phyloP scores from a whole-genome alignment of 345 rosid genomes.

The Pistacia vera region DNA sequence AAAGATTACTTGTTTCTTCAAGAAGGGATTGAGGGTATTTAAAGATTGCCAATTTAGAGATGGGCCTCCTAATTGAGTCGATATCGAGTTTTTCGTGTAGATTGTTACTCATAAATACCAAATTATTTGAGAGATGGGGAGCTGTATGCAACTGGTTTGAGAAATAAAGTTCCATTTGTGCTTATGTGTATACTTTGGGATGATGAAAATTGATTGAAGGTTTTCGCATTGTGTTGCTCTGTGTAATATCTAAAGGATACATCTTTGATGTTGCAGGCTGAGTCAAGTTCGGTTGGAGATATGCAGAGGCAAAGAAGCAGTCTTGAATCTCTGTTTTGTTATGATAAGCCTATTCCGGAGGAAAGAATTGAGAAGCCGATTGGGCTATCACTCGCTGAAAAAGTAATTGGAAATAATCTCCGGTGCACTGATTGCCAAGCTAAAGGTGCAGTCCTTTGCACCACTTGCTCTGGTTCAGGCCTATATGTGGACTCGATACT shows the following conservation, averaged over 20 bases:
- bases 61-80: too few species aligned
- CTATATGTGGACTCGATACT: conserved; percentile 81
- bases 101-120: too few species aligned
- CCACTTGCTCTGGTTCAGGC: conserved; percentile 88
- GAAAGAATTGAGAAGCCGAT: conserved; percentile 83
- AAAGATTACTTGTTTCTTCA: too few species aligned
- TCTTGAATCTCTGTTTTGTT: conserved; percentile 77
- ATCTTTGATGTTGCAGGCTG: conserved; percentile 42
- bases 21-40: too few species aligned
- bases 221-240: background rate
- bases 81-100: too few species aligned
- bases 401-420: conserved; percentile 63
- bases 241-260: background rate
- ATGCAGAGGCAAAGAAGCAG: conserved; percentile 52
- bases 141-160: too few species aligned
- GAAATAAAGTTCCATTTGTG: too few species aligned
- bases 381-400: conserved; percentile 68
- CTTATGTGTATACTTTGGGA: background rate
- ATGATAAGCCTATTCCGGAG: conserved; percentile 82
- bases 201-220: background rate
- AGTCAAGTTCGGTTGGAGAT: conserved; percentile 50
- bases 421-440: conserved; percentile 72
- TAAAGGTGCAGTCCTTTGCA: conserved; percentile 89
- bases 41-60: too few species aligned
- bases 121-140: too few species aligned